Evolutionary conservation across 441 rosid genomes (phyloP), one percentile per base, ranked within the genome.

Genomic region (Hura crepitans): DNA sequence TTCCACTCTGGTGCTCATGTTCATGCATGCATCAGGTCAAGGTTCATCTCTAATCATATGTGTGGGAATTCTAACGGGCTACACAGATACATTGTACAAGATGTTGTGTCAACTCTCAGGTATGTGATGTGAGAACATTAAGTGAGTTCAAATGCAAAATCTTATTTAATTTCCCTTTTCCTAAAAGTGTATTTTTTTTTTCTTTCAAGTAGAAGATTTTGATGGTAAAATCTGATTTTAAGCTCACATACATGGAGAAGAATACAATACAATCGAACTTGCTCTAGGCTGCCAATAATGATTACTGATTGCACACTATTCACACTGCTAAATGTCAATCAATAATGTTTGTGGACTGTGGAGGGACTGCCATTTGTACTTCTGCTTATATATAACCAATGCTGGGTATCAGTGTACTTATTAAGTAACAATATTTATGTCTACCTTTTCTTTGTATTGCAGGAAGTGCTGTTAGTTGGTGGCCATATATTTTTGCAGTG

Each of bases 1-100:
- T 14, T 20, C 20, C 8, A 20, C 28, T 30, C 25, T 30, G 17
- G 23, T 39, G 1, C 42, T 10, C 70, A 58, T 45, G 59, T 35
- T 69, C 70, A 20, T 70, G 74, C 72, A 61, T 78, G 51, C 79
- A 74, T 76, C 85, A 94, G 98, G 98, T 69, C 97, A 87, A 80
- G 97, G 98, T 39, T 88, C 98, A 28, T 88, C 96, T 65, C 87
- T 94, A 46, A 87, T 94, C 62, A 86, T 94, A 64, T 91, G 98
- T 55, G 89, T 89, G 82, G 98, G 97, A 74, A 91, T 94, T 82
- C 78, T 94, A 84, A 90, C 93, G 60, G 96, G 98, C 58, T 94
- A 91, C 85, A 88, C 88, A 9, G 98, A 94, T 71, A 91, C 97
- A 62, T 79, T 94, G 50, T 83, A 85, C 86, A 94, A 94, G 85